Evolutionary conservation across 2,329 filamentous ascomycete species (phyloP).

Genomic region (Ascochyta clinopodiicola): DNA sequence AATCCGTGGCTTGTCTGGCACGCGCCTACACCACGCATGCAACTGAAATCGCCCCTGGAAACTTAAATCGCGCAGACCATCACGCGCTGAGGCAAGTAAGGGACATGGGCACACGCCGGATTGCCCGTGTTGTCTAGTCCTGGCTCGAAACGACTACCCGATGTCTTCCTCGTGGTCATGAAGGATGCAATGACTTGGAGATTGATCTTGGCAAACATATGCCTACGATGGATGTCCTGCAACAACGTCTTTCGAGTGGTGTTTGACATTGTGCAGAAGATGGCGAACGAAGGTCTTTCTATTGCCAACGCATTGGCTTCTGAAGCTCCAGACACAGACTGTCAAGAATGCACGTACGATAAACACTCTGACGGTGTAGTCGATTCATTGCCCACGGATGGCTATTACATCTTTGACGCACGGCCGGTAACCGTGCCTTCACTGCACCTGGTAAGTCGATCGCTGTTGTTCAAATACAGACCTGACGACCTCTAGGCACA

Average conservation of each 20-base stretch:
- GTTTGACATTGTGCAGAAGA: not conserved
- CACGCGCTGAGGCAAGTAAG: not conserved
- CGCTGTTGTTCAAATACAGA: not conserved
- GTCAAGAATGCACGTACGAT: not conserved
- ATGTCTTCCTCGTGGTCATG: not conserved
- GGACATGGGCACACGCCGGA: not conserved
- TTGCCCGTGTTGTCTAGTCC: slow-evolving; percentile 10
- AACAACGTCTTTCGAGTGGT: not conserved
- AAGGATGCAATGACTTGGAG: not conserved
- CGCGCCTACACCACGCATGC: not conserved
- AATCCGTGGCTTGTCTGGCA: not conserved
- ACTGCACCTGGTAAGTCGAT: not conserved
- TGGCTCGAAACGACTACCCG: not conserved
- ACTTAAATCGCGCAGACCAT: slow-evolving; percentile 12
- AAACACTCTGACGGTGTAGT: not conserved
- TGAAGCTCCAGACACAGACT: not conserved
- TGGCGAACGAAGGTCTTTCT: not conserved
- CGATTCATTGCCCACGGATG: slow-evolving; percentile 1
- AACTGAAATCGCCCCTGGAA: not conserved
- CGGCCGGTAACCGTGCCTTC: not conserved
- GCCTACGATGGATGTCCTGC: not conserved
- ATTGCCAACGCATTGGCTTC: not conserved
- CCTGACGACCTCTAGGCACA: not conserved
- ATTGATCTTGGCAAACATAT: not conserved
- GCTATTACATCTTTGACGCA: slow-evolving; percentile 7